These are phyloP conservation scores for Alnus rubra DNA, from an alignment of 306 rosid genomes.

Conservation along the genomic window DNA sequence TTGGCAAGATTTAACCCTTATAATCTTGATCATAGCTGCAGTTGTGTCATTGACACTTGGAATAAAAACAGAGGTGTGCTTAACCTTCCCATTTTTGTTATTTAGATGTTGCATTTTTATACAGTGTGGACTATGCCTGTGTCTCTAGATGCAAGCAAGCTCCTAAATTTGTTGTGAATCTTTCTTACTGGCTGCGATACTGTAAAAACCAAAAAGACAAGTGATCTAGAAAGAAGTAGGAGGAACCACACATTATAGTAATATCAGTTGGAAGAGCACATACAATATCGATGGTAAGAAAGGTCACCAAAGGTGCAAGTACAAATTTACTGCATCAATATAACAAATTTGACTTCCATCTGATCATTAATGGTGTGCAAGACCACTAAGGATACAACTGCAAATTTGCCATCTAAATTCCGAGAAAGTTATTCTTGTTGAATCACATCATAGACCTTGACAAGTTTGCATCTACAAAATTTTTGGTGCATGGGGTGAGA, in stretches of 20 bases:
- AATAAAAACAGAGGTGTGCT: slow-evolving; percentile 80
- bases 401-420: neutral
- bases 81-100: slow-evolving; percentile 14
- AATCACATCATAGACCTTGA: neutral
- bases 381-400: neutral
- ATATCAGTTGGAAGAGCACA: neutral
- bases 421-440: neutral
- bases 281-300: neutral
- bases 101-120: neutral
- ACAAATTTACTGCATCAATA: neutral
- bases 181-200: neutral
- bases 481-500: too few species aligned
- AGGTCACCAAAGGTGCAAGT: neutral
- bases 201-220: neutral
- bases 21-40: slow-evolving; percentile 88
- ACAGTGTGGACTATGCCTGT: slow-evolving; percentile 3
- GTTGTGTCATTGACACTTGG: slow-evolving; percentile 81
- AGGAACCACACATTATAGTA: neutral
- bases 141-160: slow-evolving; percentile 13
- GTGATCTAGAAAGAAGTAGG: neutral
- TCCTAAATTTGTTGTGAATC: neutral
- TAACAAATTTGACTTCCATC: neutral
- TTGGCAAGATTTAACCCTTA: slow-evolving; percentile 94
- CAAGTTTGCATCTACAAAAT: neutral
- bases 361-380: neutral